Evolutionary conservation across 2,329 filamentous ascomycete species (phyloP), one percentile per base, ranked within the genome.

Genomic region (Aureobasidium leucospermi): DNA sequence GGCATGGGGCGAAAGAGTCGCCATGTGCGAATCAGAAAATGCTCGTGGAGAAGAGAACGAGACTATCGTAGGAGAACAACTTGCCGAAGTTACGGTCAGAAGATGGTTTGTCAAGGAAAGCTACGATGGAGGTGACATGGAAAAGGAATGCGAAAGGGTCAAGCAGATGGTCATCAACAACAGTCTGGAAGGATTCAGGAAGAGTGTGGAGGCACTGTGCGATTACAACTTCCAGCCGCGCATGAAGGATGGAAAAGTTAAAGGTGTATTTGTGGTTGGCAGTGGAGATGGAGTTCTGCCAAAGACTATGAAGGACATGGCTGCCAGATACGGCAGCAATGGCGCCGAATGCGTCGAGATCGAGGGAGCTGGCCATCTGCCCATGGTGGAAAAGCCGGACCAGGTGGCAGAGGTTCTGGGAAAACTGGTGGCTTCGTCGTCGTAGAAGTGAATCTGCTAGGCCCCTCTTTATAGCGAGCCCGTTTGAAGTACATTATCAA

Each of bases 261-360:
- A 83, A 0, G 87, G 84, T 0, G 70, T 89, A 56, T 82, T 95
- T 57, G 81, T 91, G 0, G 90, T 86, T 0, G 90, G 90, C 1
- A 84, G 85, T 13, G 81, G 79, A 0, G 90, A 95, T 68, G 90
- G 85, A 0, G 86, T 87, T 1, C 69, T 96, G 57, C 88, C 89
- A 0, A 85, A 85, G 75, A 87, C 86, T 4, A 95, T 96, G 89
- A 84, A 86, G 58, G 84, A 84, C 13, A 90, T 92, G 80, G 83
- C 79, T 58, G 78, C 73, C 0, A 70, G 75, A 16, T 70, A 90
- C 43, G 85, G 86, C 0, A 71, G 75, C 9, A 69, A 72, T 0
- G 82, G 81, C 0, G 81, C 80, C 0, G 79, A 83, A 61, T 79
- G 91, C 64, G 83, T 80, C 69, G 72, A 88, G 60, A 81, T 95